Evolutionary conservation across 139 green algal species (phyloP), one percentile per base, ranked within the genome.

Genomic region (Chlorella sp.): DNA sequence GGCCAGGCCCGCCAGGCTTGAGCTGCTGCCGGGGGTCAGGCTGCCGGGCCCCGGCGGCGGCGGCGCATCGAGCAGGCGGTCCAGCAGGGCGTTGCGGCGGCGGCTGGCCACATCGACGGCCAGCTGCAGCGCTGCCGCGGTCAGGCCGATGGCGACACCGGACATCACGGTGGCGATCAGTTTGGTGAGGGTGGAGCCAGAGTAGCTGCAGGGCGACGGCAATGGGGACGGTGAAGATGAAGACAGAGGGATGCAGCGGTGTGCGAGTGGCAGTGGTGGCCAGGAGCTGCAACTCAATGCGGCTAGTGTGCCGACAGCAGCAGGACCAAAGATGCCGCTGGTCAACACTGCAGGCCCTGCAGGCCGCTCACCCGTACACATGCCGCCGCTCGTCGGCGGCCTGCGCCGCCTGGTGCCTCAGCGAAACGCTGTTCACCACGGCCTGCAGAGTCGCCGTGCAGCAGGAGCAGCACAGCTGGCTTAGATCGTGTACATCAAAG

Each of bases 131-230:
- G 36, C 57, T 0, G 92, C 89, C 0, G 91, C 92, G 21, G 95
- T 88, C 4, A 92, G 51, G 26, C 93, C 95, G 5, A 95, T 96
- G 30, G 94, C 28, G 11, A 97, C 68, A 36, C 94, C 94, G 6
- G 91, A 94, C 0, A 83, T 7, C 1, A 95, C 78, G 0, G 93
- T 96, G 34, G 95, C 89, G 20, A 95, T 32, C 47, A 95, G 91
- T 82, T 94, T 94, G 25, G 90, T 91, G 0, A 94, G 62, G 0
- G 94, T 97, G 67, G 90, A 89, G 30, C 94, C 94, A 4, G 93
- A 95, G 88, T 96, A 96, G 36, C 94, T 95, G 87, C 78, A 88
- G 47, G 1, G 34, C 34, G 18, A 51, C 7, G 44, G 44, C 44
- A 51, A 51, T 6, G 44, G 44, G 44, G 44, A n/a, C n/a, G n/a